These are phyloP conservation scores for Cladosporium sp. DNA, from an alignment of 2,329 filamentous ascomycete species.

Conservation along the genomic window DNA sequence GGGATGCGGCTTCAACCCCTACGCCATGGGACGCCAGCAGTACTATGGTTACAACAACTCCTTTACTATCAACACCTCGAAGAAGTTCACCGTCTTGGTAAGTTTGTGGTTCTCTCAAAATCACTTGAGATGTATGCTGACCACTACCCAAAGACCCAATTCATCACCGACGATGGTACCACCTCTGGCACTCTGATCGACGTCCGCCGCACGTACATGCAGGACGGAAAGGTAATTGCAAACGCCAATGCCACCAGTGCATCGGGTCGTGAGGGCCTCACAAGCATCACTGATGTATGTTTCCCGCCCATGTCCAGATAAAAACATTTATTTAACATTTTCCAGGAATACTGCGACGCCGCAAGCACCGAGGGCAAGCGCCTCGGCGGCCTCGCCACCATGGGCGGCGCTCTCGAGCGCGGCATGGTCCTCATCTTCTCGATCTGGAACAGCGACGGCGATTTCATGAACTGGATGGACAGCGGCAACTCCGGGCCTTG, in stretches of 20 bases:
- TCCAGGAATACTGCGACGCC: slow-evolving; percentile 8
- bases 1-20: slow-evolving; percentile 63
- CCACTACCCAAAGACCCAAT: slow-evolving; percentile 51
- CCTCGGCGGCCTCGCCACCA: slow-evolving; percentile 46
- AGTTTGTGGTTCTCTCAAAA: background rate
- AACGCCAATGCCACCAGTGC: slow-evolving; percentile 38
- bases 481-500: slow-evolving; percentile 48
- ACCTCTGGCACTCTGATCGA: slow-evolving; percentile 48
- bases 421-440: slow-evolving; percentile 60
- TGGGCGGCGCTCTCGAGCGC: slow-evolving; percentile 48
- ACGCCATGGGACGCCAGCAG: slow-evolving; percentile 55
- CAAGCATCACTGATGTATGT: slow-evolving; percentile 1
- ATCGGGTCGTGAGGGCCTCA: background rate
- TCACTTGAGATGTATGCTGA: background rate
- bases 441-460: slow-evolving; percentile 58
- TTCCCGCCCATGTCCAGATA: background rate
- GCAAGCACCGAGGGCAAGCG: background rate
- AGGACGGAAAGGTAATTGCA: slow-evolving; percentile 53
- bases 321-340: background rate
- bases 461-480: slow-evolving; percentile 71
- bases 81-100: slow-evolving; percentile 50
- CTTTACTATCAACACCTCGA: slow-evolving; percentile 52
- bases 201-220: slow-evolving; percentile 59
- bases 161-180: slow-evolving; percentile 46
- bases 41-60: slow-evolving; percentile 48